Evolutionary conservation across 805 yeast genomes (phyloP), one percentile per base, ranked within the genome.

Genomic region (Candida yuanshanica): DNA sequence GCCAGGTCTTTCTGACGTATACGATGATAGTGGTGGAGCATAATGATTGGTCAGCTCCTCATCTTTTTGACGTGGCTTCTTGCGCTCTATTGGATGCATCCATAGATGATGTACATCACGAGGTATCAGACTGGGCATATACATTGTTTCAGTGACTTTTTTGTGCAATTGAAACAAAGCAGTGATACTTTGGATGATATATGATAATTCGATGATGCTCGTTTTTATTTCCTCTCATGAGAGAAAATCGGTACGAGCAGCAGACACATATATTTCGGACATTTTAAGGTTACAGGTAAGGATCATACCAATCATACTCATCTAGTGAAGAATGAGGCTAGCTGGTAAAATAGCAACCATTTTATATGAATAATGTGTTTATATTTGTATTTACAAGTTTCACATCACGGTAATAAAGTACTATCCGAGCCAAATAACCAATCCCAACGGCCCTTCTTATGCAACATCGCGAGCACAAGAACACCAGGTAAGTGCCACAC

Each of bases 401-500:
- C 8, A 13, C 13, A 26, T 13, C 14, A 26, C 14, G 29, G 29
- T 11, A n/a, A 17, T 26, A 26, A 26, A 11, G 29, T 26, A 18
- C n/a, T 49, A 17, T 55, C 62, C 5, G 49, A 44, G 13, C 62
- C 67, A 37, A 69, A 69, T 20, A 81, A 52, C 69, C 85, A 72
- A 57, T 89, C 95, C 97, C 97, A 91, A 59, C 89, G 88, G 6
- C 96, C 96, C 59, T 82, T 82, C 64, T 93, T 93, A 63, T 93
- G 98, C 38, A 93, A 60, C 89, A 93, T 91, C 1, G 98, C 97
- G 45, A 93, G 66, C 16, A 89, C 82, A 40, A 93, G 66, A 13
- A 95, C 83, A 0, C 84, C 90, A 0, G 99, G 99, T 35, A 93
- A 66, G 53, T 93, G 98, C 80, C 91, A 79, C 1, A 93, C 96